These are phyloP conservation scores for Anthracocystis panici-leucophaei DNA, from an alignment of 1,284 basidiomycete genomes.

Conservation along the genomic window DNA sequence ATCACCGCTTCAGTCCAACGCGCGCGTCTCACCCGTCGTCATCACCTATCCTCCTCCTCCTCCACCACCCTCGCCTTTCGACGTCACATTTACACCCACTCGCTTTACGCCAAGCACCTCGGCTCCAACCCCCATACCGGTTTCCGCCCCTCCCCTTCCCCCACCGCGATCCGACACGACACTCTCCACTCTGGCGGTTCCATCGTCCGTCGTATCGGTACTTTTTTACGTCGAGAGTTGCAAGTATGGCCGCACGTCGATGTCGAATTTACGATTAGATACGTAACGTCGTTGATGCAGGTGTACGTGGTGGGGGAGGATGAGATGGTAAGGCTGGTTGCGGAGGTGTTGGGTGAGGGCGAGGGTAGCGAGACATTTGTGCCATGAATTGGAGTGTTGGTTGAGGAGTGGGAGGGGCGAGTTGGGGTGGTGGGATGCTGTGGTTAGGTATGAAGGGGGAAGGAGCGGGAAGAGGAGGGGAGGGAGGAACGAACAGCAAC, in stretches of 20 bases:
- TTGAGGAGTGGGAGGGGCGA: conserved; percentile 49
- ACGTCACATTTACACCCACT: conserved; percentile 58
- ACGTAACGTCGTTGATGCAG: conserved; percentile 60
- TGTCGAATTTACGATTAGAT: conserved; percentile 63
- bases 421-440: conserved; percentile 43
- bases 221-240: conserved; percentile 66
- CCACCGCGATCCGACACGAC: conserved; percentile 36
- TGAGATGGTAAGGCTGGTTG: conserved; percentile 58
- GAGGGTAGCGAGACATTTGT: conserved; percentile 58
- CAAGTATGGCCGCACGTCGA: conserved; percentile 64
- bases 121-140: conserved; percentile 64
- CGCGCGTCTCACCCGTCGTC: not conserved
- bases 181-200: not conserved
- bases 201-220: conserved; percentile 24
- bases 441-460: conserved; percentile 20
- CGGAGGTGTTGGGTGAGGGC: conserved; percentile 60
- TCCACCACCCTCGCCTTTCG: conserved; percentile 53
- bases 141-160: conserved; percentile 52
- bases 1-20: conserved; percentile 6
- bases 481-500: not conserved
- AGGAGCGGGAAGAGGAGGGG: not conserved
- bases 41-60: conserved; percentile 25
- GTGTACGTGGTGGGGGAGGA: conserved; percentile 60
- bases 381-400: conserved; percentile 61
- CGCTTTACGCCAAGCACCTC: conserved; percentile 63